Conservation (phyloP, 257 asterid genomes). For the Solanum chmielewskii region DNA sequence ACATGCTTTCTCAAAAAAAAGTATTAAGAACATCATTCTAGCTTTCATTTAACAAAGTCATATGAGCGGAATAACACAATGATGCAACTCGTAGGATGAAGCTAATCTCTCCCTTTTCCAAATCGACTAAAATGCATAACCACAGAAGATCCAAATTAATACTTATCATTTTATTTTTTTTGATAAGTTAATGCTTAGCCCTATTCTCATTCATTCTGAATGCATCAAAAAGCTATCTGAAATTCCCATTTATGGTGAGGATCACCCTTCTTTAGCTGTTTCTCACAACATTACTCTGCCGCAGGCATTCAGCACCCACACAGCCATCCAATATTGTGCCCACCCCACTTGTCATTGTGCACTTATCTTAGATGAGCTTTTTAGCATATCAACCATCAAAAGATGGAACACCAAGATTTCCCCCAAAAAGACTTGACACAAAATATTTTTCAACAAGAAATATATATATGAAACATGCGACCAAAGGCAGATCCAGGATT, state of each 20-base stretch:
- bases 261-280: not conserved
- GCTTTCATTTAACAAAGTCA: not conserved
- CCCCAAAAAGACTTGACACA: not conserved
- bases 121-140: not conserved
- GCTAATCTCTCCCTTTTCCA: not conserved
- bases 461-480: not conserved
- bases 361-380: not conserved
- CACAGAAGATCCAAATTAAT: not conserved
- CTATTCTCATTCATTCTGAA: not conserved
- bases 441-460: not conserved
- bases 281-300: not conserved
- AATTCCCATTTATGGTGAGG: not conserved
- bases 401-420: not conserved
- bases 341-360: not conserved
- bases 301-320: not conserved
- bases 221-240: not conserved
- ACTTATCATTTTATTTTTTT: not conserved
- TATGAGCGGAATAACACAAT: not conserved
- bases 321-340: not conserved
- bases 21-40: not conserved
- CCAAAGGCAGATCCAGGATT: not conserved
- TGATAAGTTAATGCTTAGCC: not conserved
- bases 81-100: conserved; percentile 6
- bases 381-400: not conserved
- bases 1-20: not conserved